Percentiles rank a stretch among this genome's conserved stretches.
These are phyloP conservation scores for Neophaeococcomyces aloes DNA, from an alignment of 2,329 filamentous ascomycete species.

Conservation along the genomic window DNA sequence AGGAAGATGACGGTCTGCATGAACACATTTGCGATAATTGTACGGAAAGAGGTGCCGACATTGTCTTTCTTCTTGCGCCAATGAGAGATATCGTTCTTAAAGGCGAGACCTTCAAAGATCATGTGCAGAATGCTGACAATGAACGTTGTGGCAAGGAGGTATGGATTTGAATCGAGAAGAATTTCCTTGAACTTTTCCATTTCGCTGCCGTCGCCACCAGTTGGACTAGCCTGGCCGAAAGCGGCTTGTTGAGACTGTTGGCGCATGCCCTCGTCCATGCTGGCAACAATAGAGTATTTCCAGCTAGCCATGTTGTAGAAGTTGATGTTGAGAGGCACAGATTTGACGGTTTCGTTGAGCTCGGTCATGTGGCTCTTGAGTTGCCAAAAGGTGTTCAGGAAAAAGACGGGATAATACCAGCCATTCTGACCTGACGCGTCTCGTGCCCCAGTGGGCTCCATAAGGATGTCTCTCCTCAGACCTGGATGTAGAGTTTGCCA, in stretches of 20 bases:
- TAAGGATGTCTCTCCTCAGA: conserved; percentile 62
- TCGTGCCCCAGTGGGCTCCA: conserved; percentile 70
- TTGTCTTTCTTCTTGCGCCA: conserved; percentile 99
- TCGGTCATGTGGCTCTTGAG: conserved; percentile 81
- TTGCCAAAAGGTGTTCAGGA: conserved; percentile 96
- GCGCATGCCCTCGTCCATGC: conserved; percentile 78
- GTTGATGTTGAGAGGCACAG: conserved; percentile 70
- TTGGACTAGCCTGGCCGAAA: conserved; percentile 57
- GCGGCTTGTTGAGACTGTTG: conserved; percentile 70
- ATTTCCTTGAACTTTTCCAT: conserved; percentile 97
- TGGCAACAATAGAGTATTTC: conserved; percentile 80
- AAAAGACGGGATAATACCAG: conserved; percentile 89
- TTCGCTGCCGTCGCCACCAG: conserved; percentile 79
- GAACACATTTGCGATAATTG: conserved; percentile 92
- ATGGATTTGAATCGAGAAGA: conserved; percentile 85
- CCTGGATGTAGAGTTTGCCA: conserved; percentile 61
- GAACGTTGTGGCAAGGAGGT: conserved; percentile 73
- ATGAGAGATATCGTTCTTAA: conserved; percentile 94
- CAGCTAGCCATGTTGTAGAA: conserved; percentile 72
- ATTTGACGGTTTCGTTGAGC: conserved; percentile 78
- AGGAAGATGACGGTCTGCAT: conserved; percentile 96
- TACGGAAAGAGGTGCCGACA: conserved; percentile 88
- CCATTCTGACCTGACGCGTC: conserved; percentile 77
- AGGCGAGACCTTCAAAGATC: conserved; percentile 89
- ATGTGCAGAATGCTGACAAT: conserved; percentile 83